These are phyloP conservation scores for Eleusine coracana DNA, from an alignment of 176 grass and related monocot species.

Conservation along the genomic window DNA sequence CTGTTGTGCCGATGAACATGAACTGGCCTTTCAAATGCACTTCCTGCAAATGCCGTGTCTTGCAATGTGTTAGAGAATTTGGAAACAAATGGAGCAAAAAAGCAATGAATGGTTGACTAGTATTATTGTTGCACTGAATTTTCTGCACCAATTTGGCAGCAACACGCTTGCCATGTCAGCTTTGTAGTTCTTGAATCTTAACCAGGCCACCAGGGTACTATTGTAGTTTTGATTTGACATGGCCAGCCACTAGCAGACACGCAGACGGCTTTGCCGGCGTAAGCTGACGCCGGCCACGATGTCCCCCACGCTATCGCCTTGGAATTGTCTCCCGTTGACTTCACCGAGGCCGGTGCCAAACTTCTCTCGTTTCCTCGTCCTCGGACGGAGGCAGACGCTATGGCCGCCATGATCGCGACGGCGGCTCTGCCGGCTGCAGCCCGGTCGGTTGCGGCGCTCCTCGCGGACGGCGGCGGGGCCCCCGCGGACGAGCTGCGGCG, in stretches of 20 bases:
- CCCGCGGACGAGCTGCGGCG: slow-evolving; percentile 39
- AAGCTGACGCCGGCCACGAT: slow-evolving; percentile 1
- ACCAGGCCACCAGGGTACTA: background rate
- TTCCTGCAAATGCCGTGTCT: background rate
- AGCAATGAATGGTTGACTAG: background rate
- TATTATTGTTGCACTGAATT: background rate
- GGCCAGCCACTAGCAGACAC: background rate
- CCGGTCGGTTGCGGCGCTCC: slow-evolving; percentile 24
- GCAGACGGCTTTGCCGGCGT: background rate
- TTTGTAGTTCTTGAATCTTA: background rate
- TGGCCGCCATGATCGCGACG: slow-evolving; percentile 41
- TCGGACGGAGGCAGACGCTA: background rate
- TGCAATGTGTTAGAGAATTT: background rate
- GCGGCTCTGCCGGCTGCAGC: slow-evolving; percentile 24
- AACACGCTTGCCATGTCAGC: background rate
- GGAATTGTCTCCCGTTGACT: slow-evolving; percentile 20
- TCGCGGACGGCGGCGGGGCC: slow-evolving; percentile 4
- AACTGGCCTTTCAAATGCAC: background rate
- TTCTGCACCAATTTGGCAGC: background rate
- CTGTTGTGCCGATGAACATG: background rate
- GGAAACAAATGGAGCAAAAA: background rate
- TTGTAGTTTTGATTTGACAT: background rate
- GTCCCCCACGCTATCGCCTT: background rate
- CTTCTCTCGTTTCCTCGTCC: background rate
- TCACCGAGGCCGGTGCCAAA: too few relatives aligned